Evolutionary conservation across 257 asterid species (phyloP).

Genomic region (Solanum pimpinellifolium): DNA sequence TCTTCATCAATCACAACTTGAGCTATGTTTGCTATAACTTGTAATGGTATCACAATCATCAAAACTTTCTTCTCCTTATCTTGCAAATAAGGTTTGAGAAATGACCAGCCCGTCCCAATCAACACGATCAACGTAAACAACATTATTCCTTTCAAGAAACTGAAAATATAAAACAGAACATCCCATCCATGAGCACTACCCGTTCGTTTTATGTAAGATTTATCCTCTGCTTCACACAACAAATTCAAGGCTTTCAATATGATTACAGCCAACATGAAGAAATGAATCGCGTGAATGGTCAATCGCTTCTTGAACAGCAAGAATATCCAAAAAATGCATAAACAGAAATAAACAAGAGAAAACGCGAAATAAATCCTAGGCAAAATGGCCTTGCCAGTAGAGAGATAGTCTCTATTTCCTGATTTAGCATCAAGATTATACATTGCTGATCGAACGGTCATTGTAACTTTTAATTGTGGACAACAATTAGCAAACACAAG

Average conservation of each 20-base stretch:
- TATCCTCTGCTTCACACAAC: constrained; percentile 78
- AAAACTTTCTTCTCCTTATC: constrained; percentile 82
- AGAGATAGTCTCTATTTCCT: constrained; percentile 54
- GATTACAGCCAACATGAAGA: constrained; percentile 69
- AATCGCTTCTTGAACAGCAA: constrained; percentile 48
- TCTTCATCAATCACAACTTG: constrained; percentile 82
- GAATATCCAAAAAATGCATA: constrained; percentile 43
- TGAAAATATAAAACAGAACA: constrained; percentile 59
- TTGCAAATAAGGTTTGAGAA: constrained; percentile 74
- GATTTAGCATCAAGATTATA: constrained; percentile 53
- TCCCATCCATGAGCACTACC: constrained; percentile 87
- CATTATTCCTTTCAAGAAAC: constrained; percentile 60
- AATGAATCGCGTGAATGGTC: constrained; percentile 51
- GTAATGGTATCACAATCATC: constrained; percentile 77
- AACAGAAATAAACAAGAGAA: constrained; percentile 33
- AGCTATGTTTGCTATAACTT: constrained; percentile 72
- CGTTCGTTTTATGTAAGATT: constrained; percentile 50
- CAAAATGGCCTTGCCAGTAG: constrained; percentile 58
- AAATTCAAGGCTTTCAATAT: constrained; percentile 51
- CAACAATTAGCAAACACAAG: constrained; percentile 69
- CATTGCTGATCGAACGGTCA: constrained; percentile 64
- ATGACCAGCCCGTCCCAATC: constrained; percentile 91
- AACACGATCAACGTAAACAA: constrained; percentile 61
- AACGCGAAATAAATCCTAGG: constrained; percentile 63
- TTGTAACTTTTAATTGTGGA: constrained; percentile 38